Base-by-base conservation (phyloP, 306 rosid species). In the Gastrolobium villosum region DNA sequence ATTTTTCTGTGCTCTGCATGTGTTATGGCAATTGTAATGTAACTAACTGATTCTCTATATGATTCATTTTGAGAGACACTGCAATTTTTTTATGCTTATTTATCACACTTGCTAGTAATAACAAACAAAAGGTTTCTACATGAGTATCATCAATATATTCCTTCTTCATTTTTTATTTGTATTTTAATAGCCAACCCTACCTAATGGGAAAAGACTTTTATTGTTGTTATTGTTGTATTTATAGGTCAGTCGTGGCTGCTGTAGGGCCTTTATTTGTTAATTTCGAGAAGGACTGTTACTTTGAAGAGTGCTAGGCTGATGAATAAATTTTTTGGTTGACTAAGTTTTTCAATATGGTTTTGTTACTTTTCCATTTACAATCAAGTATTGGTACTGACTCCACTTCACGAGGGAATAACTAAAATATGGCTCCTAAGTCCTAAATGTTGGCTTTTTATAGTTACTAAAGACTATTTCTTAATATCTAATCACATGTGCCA, bases 401-500 rank as follows among this genome's bases (percentile, higher is more conserved):
- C 55, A 45, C 30, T 76, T 78, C 75, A 68, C 59, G 68, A 49
- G 56, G 56, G 65, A 79, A 34, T 74, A 64, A 49, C 77, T 70
- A 32, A 70, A 50, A 26, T 14, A 54, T 64, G 11, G 45, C 35
- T 52, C 39, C 66, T 2, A 7, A 40, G 9, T 44, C 65, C 46
- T 28, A 31, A 76, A 13, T 41, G 54, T 81, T 44, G 60, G 41
- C 50, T 65, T 61, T 77, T 81, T n/a, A 52, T 35, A 45, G 32
- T 64, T 26, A 64, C 70, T 75, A 35, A 71, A 49, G 54, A 57
- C 57, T 37, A 15, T 46, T 76, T 32, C 75, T 35, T 70, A 49
- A 39, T 37, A 40, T 57, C 7, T 13, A 66, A 67, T 70, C 70
- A 52, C 56, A 43, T 5, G 4, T 39, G 48, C 2, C 37, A 4